Evolutionary conservation across 805 yeast species (phyloP), one percentile per base, ranked within the genome.

Genomic region (Diddensiella santjacobensis): DNA sequence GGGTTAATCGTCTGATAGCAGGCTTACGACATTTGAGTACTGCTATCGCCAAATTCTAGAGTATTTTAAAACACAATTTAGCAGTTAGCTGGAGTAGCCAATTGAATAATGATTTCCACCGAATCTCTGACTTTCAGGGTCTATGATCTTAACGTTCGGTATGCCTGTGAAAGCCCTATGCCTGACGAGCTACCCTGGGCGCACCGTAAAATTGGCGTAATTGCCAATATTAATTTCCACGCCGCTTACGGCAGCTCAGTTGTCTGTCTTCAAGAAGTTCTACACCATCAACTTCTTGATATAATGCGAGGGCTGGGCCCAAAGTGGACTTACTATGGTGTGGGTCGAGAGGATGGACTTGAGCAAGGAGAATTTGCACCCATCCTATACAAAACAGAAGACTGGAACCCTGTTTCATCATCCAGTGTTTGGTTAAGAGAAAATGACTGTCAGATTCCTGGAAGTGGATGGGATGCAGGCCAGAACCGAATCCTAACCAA

Each of bases 301-400:
- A 54, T 78, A 4, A 55, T 68, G 46, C 55, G 54, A 23, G 54
- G 65, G 11, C 55, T 72, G 17, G 57, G 52, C 1, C 54, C 54
- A 1, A 61, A 62, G 3, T 78, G 77, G 74, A 57, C 63, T 3
- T 79, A 77, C 39, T 70, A 70, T 33, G 70, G 71, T 52, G 73
- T 57, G 33, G 81, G 81, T 1, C 65, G 82, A 56, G 75, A 70
- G 42, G 80, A 77, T 56, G 83, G 83, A 4, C 56, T 55, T 5
- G 59, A 60, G 20, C 59, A 58, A 3, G 81, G 83, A 11, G 83
- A 78, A 53, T 75, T 64, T 48, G 64, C 76, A 3, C 79, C 81
- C 0, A 65, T 78, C 6, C 58, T 72, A 22, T 77, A 65, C 58
- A 64, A 71, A 33, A 54, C 55, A 4, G 44, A 62, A 0, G 65